Evolutionary conservation across 305 asterid genomes (phyloP).

Genomic region (Lippia alba): DNA sequence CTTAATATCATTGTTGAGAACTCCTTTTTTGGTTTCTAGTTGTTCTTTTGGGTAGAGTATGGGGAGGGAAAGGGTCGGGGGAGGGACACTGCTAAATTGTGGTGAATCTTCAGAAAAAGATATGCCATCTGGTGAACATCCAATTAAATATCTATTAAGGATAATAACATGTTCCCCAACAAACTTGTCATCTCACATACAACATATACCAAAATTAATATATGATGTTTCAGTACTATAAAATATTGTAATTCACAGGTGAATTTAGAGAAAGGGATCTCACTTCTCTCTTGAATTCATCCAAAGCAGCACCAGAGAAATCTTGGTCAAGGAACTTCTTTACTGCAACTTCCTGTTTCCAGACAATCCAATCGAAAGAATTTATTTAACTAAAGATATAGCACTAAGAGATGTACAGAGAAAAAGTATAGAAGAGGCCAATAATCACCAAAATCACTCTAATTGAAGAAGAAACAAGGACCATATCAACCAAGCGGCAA

Average conservation of each 20-base stretch:
- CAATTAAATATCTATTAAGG: conserved; percentile 10
- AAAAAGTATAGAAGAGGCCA: neutral
- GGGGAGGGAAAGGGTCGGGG: neutral
- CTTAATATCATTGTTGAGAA: neutral
- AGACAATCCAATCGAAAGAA: conserved; percentile 36
- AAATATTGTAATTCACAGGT: conserved; percentile 23
- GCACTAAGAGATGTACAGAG: neutral
- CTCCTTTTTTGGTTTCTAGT: neutral
- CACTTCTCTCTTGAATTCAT: conserved; percentile 99
- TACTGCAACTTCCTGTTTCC: conserved; percentile 93
- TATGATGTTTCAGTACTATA: conserved; percentile 19
- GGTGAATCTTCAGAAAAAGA: conserved; percentile 9
- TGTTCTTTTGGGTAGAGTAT: neutral
- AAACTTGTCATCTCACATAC: conserved; percentile 5
- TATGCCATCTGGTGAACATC: conserved; percentile 23
- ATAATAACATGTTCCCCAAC: neutral
- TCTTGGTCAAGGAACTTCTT: conserved; percentile 99
- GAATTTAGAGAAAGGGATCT: conserved; percentile 33
- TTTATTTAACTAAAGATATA: conserved; percentile 25
- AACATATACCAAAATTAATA: conserved; percentile 11
- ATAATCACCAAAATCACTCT: neutral
- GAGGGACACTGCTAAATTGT: neutral
- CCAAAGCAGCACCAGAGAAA: conserved; percentile 99
- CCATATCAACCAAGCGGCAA: too few species aligned
- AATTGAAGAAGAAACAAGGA: too few species aligned